phyloP scores from a whole-genome alignment of 805 yeast species.

The Ogataea allantospora region DNA sequence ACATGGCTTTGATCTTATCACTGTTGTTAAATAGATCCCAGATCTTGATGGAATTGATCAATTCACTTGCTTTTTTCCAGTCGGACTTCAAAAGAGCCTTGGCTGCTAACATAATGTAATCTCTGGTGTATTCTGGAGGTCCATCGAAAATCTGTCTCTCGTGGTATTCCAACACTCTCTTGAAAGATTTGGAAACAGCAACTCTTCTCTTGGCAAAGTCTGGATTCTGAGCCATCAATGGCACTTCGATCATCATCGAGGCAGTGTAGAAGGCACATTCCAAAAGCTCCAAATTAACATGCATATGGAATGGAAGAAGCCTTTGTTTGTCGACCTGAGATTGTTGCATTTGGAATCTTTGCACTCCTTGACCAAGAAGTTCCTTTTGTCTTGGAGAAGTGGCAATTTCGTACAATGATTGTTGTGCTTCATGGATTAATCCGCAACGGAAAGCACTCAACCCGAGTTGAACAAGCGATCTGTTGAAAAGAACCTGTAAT shows the following conservation, averaged over 20 bases:
- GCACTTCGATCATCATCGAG: conserved; percentile 87
- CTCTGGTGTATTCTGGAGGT: conserved; percentile 96
- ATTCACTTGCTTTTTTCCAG: conserved; percentile 75
- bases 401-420: conserved; percentile 82
- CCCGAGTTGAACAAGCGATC: conserved; percentile 94
- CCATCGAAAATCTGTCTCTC: conserved; percentile 95
- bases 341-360: conserved; percentile 56
- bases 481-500: conserved; percentile 88
- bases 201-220: conserved; percentile 59
- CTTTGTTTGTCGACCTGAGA: conserved; percentile 66
- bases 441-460: conserved; percentile 93
- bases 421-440: conserved; percentile 80
- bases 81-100: conserved; percentile 84
- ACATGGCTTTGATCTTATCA: conserved; percentile 65
- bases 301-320: conserved; percentile 96
- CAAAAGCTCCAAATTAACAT: conserved; percentile 89
- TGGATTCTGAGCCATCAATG: conserved; percentile 75
- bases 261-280: conserved; percentile 93
- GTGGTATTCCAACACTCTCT: conserved; percentile 86
- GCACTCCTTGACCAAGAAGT: conserved; percentile 85
- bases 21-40: conserved; percentile 81
- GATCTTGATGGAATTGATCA: conserved; percentile 73
- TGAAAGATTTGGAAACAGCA: conserved; percentile 71
- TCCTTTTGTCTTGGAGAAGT: conserved; percentile 85
- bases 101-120: conserved; percentile 89